These are phyloP conservation scores for Boeremia lycopersici DNA, from an alignment of 2,329 filamentous ascomycete genomes.

Conservation along the genomic window DNA sequence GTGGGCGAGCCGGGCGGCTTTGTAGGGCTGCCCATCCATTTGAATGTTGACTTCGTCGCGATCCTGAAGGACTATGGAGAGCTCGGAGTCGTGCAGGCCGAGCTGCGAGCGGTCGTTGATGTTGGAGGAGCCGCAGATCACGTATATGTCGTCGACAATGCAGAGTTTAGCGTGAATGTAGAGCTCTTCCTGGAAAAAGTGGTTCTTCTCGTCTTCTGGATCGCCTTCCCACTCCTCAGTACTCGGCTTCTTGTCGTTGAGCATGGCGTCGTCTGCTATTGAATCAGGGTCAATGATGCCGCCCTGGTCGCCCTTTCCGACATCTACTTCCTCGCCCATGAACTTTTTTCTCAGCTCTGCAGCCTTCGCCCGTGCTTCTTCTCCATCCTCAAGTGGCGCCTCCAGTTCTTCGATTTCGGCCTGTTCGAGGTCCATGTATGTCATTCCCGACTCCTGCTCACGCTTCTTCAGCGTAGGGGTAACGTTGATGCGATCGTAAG, in stretches of 20 bases:
- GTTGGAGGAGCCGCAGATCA: conserved; percentile 86
- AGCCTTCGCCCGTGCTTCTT: conserved; percentile 52
- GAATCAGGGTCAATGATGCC: conserved; percentile 62
- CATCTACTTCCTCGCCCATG: conserved; percentile 49
- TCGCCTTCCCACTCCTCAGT: conserved; percentile 79
- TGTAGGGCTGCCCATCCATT: conserved; percentile 80
- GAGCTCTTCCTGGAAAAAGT: conserved; percentile 94
- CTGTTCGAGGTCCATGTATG: conserved; percentile 84
- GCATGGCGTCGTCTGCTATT: conserved; percentile 83
- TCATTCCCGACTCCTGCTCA: conserved; percentile 81
- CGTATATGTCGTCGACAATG: conserved; percentile 84
- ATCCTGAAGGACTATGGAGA: conserved; percentile 90
- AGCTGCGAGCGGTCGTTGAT: conserved; percentile 90
- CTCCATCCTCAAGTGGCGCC: conserved; percentile 48
- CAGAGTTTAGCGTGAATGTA: conserved; percentile 94
- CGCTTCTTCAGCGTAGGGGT: conserved; percentile 74
- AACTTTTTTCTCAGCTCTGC: conserved; percentile 56
- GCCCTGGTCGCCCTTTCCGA: conserved; percentile 47
- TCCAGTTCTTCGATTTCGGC: conserved; percentile 90
- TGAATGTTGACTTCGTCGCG: conserved; percentile 69
- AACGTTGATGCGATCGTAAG: conserved; percentile 89
- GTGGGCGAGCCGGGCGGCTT: conserved; percentile 80
- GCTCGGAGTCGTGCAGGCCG: conserved; percentile 87
- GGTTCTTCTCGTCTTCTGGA: conserved; percentile 76
- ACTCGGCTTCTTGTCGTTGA: conserved; percentile 65